Percentiles rank a stretch among this genome's conserved stretches.
Conservation (phyloP, 2,329 filamentous ascomycete genomes). For the Neoscytalidium dimidiatum region DNA sequence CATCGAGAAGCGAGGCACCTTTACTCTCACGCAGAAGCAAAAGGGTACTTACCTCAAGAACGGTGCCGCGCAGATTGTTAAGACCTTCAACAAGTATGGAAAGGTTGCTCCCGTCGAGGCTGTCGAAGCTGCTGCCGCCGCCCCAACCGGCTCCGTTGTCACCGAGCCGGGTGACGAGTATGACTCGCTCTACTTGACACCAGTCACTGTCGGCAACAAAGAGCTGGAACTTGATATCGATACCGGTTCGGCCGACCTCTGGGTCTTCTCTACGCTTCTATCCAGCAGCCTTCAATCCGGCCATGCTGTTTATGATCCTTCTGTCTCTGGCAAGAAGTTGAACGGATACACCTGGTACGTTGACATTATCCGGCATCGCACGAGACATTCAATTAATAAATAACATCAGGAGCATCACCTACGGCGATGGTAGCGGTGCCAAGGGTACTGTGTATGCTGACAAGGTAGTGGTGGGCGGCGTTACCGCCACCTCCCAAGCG, state of each 20-base stretch:
- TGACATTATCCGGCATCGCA: no score
- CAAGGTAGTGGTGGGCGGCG: slow-evolving; percentile 61
- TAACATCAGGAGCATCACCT: slow-evolving; percentile 36
- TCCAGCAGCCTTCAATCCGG: slow-evolving; percentile 51
- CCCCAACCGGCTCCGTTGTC: slow-evolving; percentile 39
- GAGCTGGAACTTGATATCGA: slow-evolving; percentile 69
- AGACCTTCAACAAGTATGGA: slow-evolving; percentile 43
- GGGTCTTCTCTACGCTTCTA: slow-evolving; percentile 66
- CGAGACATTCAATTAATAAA: no score
- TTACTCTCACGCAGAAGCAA: slow-evolving; percentile 35
- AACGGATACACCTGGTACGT: slow-evolving; percentile 60
- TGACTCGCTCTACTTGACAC: slow-evolving; percentile 45
- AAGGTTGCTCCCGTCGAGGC: slow-evolving; percentile 33
- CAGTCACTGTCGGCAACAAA: slow-evolving; percentile 65
- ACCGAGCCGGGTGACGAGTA: slow-evolving; percentile 44
- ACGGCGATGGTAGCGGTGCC: slow-evolving; percentile 67
- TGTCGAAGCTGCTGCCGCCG: slow-evolving; percentile 33
- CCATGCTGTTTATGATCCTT: slow-evolving; percentile 61
- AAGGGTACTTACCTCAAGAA: slow-evolving; percentile 36
- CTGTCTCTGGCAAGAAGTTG: slow-evolving; percentile 48
- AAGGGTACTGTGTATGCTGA: slow-evolving; percentile 67
- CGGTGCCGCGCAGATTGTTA: slow-evolving; percentile 40
- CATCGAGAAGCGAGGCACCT: slow-evolving; percentile 31
- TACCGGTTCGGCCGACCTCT: slow-evolving; percentile 69
- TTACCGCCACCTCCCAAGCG: slow-evolving; percentile 62